phyloP scores from a whole-genome alignment of 441 rosid genomes.

The Erysimum pusillum region DNA sequence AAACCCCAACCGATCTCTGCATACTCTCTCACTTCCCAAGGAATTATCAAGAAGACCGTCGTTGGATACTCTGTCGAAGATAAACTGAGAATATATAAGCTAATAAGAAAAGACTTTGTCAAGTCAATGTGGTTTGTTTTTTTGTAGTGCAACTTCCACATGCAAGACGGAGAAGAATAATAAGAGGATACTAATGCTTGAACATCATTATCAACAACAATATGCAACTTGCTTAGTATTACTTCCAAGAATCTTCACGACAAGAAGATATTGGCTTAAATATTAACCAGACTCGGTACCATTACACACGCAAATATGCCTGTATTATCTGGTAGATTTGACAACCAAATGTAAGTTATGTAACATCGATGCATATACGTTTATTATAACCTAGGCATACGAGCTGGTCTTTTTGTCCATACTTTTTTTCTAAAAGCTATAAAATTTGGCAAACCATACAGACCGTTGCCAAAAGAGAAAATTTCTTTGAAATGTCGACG shows the following conservation, averaged over 20 bases:
- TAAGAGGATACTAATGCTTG: background rate
- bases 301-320: too few species aligned
- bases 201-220: background rate
- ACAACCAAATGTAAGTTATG: too few species aligned
- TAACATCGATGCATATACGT: too few species aligned
- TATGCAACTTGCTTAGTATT: background rate
- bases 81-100: background rate
- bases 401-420: too few species aligned
- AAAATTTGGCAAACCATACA: too few species aligned
- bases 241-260: constrained; percentile 9
- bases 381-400: too few species aligned
- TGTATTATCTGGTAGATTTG: too few species aligned
- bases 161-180: background rate
- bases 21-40: background rate
- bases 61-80: too few species aligned
- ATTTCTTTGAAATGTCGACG: too few species aligned
- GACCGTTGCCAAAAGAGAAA: too few species aligned
- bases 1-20: background rate
- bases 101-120: background rate
- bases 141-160: background rate
- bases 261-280: background rate
- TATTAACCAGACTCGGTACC: background rate
- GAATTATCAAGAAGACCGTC: background rate
- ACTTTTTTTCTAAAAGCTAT: too few species aligned
- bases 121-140: background rate